These are phyloP conservation scores for Chrysoporthe cubensis DNA, from an alignment of 2,329 filamentous ascomycete species.

Conservation along the genomic window DNA sequence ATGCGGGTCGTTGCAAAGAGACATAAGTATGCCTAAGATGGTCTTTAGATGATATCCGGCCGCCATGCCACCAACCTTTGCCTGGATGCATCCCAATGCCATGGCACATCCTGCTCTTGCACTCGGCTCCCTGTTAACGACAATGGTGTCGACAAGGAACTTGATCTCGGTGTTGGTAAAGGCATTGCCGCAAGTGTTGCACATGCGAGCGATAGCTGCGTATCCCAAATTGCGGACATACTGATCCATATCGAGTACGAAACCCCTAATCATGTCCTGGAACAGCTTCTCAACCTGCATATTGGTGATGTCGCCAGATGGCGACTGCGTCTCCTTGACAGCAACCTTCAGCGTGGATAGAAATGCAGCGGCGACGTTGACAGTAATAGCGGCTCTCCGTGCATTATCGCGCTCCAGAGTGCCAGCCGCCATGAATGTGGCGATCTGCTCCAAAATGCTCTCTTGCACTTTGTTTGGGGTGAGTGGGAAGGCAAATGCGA, in stretches of 20 bases:
- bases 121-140: constrained; percentile 89
- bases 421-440: constrained; percentile 82
- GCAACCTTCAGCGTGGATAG: constrained; percentile 81
- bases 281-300: constrained; percentile 81
- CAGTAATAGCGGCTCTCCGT: constrained; percentile 84
- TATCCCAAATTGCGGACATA: constrained; percentile 86
- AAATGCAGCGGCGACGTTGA: constrained; percentile 85
- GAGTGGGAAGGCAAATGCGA: constrained; percentile 86
- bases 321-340: constrained; percentile 75
- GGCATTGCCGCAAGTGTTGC: constrained; percentile 79
- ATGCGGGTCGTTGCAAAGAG: constrained; percentile 91
- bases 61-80: constrained; percentile 96
- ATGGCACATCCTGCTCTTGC: constrained; percentile 93
- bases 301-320: constrained; percentile 73
- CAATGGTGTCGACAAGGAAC: constrained; percentile 89
- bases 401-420: constrained; percentile 83
- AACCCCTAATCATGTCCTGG: constrained; percentile 72
- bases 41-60: constrained; percentile 96
- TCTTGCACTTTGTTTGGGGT: constrained; percentile 93
- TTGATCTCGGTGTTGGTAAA: constrained; percentile 89
- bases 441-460: constrained; percentile 91
- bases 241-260: constrained; percentile 82
- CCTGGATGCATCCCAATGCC: constrained; percentile 90
- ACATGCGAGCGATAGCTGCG: constrained; percentile 82
- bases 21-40: constrained; percentile 98